Conservation (phyloP, 108 stramenopile species). For the Skeletonema menzelii region DNA sequence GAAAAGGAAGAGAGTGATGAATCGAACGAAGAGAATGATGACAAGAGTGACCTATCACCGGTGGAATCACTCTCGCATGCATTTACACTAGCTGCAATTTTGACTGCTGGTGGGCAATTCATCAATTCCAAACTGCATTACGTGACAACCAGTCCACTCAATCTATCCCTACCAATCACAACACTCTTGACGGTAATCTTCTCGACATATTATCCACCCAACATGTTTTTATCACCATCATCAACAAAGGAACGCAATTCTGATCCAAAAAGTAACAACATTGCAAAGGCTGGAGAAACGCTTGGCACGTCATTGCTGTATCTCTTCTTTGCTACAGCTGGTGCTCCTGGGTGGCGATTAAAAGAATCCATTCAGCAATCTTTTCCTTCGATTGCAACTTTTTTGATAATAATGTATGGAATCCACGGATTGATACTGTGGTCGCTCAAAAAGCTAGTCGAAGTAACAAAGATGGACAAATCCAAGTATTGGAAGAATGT, state of each 20-base stretch:
- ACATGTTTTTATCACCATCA: conserved; percentile 21
- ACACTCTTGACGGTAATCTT: conserved; percentile 66
- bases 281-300: conserved; percentile 48
- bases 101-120: conserved; percentile 32
- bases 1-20: neutral
- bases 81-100: conserved; percentile 50
- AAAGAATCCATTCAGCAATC: conserved; percentile 68
- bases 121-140: conserved; percentile 23
- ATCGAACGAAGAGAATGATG: neutral
- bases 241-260: neutral
- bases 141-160: conserved; percentile 20
- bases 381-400: conserved; percentile 58
- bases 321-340: conserved; percentile 85
- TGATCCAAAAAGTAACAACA: conserved; percentile 9
- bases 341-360: conserved; percentile 72
- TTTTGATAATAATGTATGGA: conserved; percentile 60
- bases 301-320: conserved; percentile 69
- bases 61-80: conserved; percentile 44
- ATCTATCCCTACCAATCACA: conserved; percentile 58
- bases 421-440: conserved; percentile 62
- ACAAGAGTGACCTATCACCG: conserved; percentile 8
- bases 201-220: conserved; percentile 49
- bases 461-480: neutral
- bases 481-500: conserved; percentile 20
- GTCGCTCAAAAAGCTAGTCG: conserved; percentile 32